Percentiles rank a stretch among this genome's conserved stretches.
Conservation (phyloP, 106 monocot genomes). For the Phalaenopsis equestris region DNA sequence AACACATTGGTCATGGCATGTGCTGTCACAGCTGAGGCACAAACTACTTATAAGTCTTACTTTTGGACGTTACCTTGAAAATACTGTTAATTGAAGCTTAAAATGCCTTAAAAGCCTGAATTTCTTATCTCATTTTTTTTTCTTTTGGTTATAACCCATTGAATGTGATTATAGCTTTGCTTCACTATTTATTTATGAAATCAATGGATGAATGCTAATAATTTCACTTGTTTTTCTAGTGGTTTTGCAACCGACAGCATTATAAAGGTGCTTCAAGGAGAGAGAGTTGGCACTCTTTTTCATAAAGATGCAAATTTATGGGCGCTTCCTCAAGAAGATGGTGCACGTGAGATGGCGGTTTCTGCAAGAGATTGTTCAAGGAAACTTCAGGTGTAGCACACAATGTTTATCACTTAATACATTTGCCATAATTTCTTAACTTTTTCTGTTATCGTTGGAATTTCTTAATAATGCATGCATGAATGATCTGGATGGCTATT, state of each 20-base stretch:
- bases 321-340: slow-evolving; percentile 41
- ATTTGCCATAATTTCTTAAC: not conserved
- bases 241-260: slow-evolving; percentile 76
- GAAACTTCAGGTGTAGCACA: slow-evolving; percentile 58
- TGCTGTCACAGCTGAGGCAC: too few relatives aligned
- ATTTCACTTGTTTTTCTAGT: slow-evolving; percentile 28
- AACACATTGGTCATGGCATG: too few relatives aligned
- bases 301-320: slow-evolving; percentile 70
- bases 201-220: not conserved
- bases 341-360: slow-evolving; percentile 85
- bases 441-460: not conserved
- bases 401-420: not conserved
- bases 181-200: not conserved
- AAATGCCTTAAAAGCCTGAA: too few relatives aligned
- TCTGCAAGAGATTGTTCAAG: slow-evolving; percentile 94
- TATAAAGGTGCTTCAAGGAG: slow-evolving; percentile 72
- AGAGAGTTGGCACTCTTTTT: slow-evolving; percentile 84
- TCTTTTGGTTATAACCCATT: not conserved
- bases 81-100: too few relatives aligned
- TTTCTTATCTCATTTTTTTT: not conserved
- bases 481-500: not conserved
- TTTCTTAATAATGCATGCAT: not conserved
- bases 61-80: too few relatives aligned
- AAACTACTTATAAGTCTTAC: too few relatives aligned
- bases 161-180: not conserved